Conservation (phyloP, 495 filamentous ascomycete genomes). For the Neurospora pannonica region DNA sequence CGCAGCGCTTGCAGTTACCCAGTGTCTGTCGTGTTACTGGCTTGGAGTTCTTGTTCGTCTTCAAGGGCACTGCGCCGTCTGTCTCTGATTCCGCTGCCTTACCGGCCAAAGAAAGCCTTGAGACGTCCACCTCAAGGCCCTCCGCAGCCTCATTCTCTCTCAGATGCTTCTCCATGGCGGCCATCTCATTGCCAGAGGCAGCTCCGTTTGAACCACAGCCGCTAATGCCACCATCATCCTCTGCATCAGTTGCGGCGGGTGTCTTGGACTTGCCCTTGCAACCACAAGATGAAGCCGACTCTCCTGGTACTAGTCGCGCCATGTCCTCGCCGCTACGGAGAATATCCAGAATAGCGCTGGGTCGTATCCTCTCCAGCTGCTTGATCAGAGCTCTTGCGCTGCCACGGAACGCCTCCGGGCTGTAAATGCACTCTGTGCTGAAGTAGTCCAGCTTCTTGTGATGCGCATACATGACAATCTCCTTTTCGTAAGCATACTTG, state of each 20-base stretch:
- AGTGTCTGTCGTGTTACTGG: conserved; percentile 52
- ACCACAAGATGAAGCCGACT: conserved; percentile 24
- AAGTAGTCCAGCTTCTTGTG: conserved; percentile 97
- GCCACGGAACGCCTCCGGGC: conserved; percentile 93
- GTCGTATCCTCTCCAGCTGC: conserved; percentile 83
- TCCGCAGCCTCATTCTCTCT: conserved; percentile 55
- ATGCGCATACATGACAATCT: conserved; percentile 94
- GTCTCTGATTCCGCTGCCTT: conserved; percentile 8
- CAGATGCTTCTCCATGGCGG: conserved; percentile 74
- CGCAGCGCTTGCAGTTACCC: conserved; percentile 76
- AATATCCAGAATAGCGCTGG: conserved; percentile 89
- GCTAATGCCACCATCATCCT: conserved; percentile 45
- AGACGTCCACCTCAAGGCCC: conserved; percentile 64
- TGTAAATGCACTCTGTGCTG: conserved; percentile 96
- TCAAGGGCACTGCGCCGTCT: conserved; percentile 10
- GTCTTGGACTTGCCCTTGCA: conserved; percentile 25
- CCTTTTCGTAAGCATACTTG: conserved; percentile 98
- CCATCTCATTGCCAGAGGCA: conserved; percentile 75
- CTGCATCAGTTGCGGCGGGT: conserved; percentile 38
- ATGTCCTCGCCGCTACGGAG: conserved; percentile 95
- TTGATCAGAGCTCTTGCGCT: conserved; percentile 89
- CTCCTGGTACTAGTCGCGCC: conserved; percentile 70
- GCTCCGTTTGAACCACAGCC: conserved; percentile 75
- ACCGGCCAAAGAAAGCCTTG: conserved; percentile 21
- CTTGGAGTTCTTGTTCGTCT: conserved; percentile 13